phyloP scores from a whole-genome alignment of 768 basidiomycete genomes.

The Leccinum imitatum region DNA sequence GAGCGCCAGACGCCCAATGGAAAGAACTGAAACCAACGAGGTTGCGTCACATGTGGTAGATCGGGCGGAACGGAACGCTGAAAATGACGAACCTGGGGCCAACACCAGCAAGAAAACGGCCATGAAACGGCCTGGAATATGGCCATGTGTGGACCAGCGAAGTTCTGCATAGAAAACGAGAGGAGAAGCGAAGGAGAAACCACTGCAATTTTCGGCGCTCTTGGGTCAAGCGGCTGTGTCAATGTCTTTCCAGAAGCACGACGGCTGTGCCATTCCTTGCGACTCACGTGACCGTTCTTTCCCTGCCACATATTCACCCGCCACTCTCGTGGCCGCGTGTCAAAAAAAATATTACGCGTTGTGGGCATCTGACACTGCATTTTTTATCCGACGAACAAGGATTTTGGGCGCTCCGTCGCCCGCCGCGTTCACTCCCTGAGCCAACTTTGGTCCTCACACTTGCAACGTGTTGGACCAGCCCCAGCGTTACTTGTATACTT shows the following conservation, averaged over 20 bases:
- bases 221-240: not conserved
- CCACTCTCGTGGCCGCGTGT: not conserved
- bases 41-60: conserved; percentile 3
- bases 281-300: not conserved
- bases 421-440: not conserved
- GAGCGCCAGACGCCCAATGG: conserved; percentile 10
- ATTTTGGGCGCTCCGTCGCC: conserved; percentile 17
- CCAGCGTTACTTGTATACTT: conserved; percentile 5
- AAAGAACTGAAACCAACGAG: not conserved
- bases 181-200: not conserved
- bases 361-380: conserved; percentile 8
- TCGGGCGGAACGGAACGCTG: not conserved
- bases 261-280: not conserved
- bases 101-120: not conserved
- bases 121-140: not conserved
- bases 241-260: not conserved
- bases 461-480: conserved; percentile 23
- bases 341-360: not conserved
- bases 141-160: not conserved
- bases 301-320: not conserved
- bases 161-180: conserved; percentile 9
- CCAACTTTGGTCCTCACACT: conserved; percentile 10
- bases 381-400: conserved; percentile 20
- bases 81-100: conserved; percentile 7
- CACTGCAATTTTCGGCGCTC: too few relatives aligned